phyloP scores from a whole-genome alignment of 2,329 filamentous ascomycete genomes.

The Pyrenophora teres region DNA sequence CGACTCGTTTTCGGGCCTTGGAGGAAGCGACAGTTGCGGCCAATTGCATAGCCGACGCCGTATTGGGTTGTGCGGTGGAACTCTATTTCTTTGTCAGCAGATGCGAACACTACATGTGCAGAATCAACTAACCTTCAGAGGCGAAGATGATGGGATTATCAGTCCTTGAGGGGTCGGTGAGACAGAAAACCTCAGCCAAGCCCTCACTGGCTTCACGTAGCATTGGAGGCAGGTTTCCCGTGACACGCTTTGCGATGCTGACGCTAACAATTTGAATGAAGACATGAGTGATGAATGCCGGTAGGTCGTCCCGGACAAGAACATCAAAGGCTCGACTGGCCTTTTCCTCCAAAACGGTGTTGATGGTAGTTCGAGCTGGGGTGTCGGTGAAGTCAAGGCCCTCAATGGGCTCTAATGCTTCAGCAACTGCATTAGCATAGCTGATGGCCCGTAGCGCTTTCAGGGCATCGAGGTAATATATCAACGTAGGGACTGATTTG shows the following conservation, averaged over 20 bases:
- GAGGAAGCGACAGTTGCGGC: slow-evolving; percentile 77
- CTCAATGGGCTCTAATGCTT: slow-evolving; percentile 62
- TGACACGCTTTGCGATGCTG: slow-evolving; percentile 70
- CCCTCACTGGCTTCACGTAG: slow-evolving; percentile 73
- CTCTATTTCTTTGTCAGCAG: slow-evolving; percentile 53
- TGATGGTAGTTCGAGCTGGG: slow-evolving; percentile 59
- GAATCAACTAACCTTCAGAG: slow-evolving; percentile 63
- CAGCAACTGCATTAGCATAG: slow-evolving; percentile 71
- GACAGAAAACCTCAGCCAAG: slow-evolving; percentile 75
- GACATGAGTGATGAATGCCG: slow-evolving; percentile 71
- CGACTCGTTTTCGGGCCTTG: slow-evolving; percentile 74
- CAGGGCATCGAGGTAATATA: slow-evolving; percentile 72
- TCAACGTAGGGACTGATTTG: slow-evolving; percentile 66
- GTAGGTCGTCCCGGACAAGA: slow-evolving; percentile 69
- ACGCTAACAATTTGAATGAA: slow-evolving; percentile 72
- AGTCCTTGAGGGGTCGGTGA: slow-evolving; percentile 72
- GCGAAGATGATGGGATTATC: slow-evolving; percentile 81
- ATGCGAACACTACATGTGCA: neutral
- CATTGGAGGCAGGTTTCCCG: slow-evolving; percentile 67
- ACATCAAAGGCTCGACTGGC: slow-evolving; percentile 67
- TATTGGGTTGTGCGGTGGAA: slow-evolving; percentile 78
- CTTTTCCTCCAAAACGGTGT: slow-evolving; percentile 64
- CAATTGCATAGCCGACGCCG: slow-evolving; percentile 72
- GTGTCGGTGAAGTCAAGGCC: slow-evolving; percentile 61
- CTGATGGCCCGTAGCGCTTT: slow-evolving; percentile 73